Conservation (phyloP, 2,329 filamentous ascomycete genomes). For the Remersonia thermophila region DNA sequence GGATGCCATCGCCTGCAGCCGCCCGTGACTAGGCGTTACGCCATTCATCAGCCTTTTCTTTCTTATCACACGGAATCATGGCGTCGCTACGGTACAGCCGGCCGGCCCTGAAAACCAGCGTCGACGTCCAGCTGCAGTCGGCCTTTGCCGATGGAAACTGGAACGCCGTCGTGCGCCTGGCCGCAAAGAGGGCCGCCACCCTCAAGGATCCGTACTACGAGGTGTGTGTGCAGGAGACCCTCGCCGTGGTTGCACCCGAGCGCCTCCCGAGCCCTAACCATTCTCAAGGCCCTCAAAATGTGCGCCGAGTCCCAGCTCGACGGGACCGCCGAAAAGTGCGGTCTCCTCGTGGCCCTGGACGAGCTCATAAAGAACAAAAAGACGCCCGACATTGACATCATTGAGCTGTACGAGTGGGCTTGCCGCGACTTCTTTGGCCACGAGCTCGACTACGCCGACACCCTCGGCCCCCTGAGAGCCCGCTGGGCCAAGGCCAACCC, state of each 20-base stretch:
- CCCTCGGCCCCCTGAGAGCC: constrained; percentile 37
- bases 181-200: constrained; percentile 36
- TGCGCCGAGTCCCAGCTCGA: constrained; percentile 42
- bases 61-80: too few relatives aligned
- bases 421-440: constrained; percentile 25
- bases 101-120: constrained; percentile 34
- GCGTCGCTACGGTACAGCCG: constrained; percentile 16
- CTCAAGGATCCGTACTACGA: constrained; percentile 45
- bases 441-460: constrained; percentile 32
- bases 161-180: constrained; percentile 37
- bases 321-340: constrained; percentile 32
- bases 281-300: constrained; percentile 31
- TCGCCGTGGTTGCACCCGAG: not conserved
- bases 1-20: too few relatives aligned
- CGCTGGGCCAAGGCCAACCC: constrained; percentile 42
- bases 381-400: constrained; percentile 36
- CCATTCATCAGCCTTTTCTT: too few relatives aligned
- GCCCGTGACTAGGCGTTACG: too few relatives aligned
- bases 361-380: constrained; percentile 33
- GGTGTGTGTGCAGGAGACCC: constrained; percentile 23
- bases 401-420: constrained; percentile 46
- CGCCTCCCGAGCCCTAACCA: not conserved
- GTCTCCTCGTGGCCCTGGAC: constrained; percentile 32
- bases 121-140: constrained; percentile 42
- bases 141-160: constrained; percentile 45